These are phyloP conservation scores for Metschnikowia amazonensis DNA, from an alignment of 805 yeast genomes.

Conservation along the genomic window DNA sequence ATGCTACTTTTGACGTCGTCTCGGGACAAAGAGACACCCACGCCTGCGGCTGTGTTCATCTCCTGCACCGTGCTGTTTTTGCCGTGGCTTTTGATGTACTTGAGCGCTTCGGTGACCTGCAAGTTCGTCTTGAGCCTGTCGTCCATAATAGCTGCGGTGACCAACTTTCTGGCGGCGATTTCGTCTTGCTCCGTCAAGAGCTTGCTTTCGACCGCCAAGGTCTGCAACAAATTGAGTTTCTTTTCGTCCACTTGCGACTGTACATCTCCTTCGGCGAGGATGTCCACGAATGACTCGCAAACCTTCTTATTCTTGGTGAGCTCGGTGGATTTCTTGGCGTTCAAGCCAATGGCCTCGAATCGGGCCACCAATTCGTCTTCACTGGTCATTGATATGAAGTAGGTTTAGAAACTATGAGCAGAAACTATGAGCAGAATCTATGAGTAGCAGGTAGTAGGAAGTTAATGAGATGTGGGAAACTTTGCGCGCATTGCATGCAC, in stretches of 20 bases:
- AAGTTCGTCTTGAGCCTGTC: slow-evolving; percentile 62
- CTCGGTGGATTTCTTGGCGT: slow-evolving; percentile 72
- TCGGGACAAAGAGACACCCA: slow-evolving; percentile 68
- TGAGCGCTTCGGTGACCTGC: slow-evolving; percentile 78
- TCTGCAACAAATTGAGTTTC: slow-evolving; percentile 64
- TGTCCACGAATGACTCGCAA: slow-evolving; percentile 58
- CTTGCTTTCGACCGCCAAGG: slow-evolving; percentile 70
- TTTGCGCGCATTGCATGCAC: neutral
- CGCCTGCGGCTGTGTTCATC: slow-evolving; percentile 66
- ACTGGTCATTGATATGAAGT: slow-evolving; percentile 11
- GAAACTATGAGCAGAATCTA: too few relatives aligned
- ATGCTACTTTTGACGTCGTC: slow-evolving; percentile 62
- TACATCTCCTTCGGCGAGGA: slow-evolving; percentile 45
- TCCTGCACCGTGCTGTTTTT: slow-evolving; percentile 44
- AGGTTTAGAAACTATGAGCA: too few relatives aligned
- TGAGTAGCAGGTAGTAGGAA: neutral
- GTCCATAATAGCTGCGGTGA: slow-evolving; percentile 59
- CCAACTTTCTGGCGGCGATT: slow-evolving; percentile 44
- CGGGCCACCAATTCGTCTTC: slow-evolving; percentile 31
- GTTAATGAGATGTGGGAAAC: neutral
- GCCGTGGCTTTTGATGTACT: slow-evolving; percentile 58
- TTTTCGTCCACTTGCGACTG: slow-evolving; percentile 49
- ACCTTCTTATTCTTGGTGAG: slow-evolving; percentile 84
- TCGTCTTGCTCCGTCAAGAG: slow-evolving; percentile 29
- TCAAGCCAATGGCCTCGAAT: slow-evolving; percentile 56